phyloP scores from a whole-genome alignment of 1,139 yeast genomes.

The Pichia sp. region DNA sequence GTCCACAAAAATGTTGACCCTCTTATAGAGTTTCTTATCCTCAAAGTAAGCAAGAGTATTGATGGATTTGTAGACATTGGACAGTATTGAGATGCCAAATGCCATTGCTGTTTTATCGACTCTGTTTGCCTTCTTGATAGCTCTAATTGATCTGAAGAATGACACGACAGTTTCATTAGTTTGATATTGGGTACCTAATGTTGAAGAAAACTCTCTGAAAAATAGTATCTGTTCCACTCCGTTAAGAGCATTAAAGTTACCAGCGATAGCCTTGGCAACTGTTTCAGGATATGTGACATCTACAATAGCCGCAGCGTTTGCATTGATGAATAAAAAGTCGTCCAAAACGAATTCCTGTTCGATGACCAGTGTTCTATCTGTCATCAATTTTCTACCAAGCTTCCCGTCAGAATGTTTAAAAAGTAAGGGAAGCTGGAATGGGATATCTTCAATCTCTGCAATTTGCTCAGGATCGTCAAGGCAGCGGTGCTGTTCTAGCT shows the following conservation, averaged over 20 bases:
- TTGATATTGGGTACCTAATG: constrained; percentile 26
- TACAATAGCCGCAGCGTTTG: constrained; percentile 36
- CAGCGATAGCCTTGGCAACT: constrained; percentile 15
- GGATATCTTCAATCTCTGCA: constrained; percentile 34
- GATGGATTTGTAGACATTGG: constrained; percentile 27
- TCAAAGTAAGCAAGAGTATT: constrained; percentile 22
- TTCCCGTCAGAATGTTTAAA: constrained; percentile 34
- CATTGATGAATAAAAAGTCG: constrained; percentile 34
- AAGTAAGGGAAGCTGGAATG: constrained; percentile 48
- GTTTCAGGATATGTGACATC: constrained; percentile 20
- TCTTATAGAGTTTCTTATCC: constrained; percentile 26
- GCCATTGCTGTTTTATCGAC: constrained; percentile 17
- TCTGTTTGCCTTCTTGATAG: constrained; percentile 23
- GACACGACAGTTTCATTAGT: constrained; percentile 27
- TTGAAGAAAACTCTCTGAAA: constrained; percentile 33
- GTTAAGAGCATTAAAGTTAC: constrained; percentile 22
- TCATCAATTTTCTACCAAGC: constrained; percentile 36
- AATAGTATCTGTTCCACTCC: constrained; percentile 31
- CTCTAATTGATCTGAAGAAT: constrained; percentile 28
- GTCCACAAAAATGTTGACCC: constrained; percentile 17
- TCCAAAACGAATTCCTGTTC: constrained; percentile 22
- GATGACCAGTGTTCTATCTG: constrained; percentile 39
- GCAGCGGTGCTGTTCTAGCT: constrained; percentile 49
- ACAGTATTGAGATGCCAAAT: constrained; percentile 31
- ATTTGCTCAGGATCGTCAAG: constrained; percentile 25